Conservation (phyloP, 2,329 filamentous ascomycete species). For the Daldinia eschscholtzii region DNA sequence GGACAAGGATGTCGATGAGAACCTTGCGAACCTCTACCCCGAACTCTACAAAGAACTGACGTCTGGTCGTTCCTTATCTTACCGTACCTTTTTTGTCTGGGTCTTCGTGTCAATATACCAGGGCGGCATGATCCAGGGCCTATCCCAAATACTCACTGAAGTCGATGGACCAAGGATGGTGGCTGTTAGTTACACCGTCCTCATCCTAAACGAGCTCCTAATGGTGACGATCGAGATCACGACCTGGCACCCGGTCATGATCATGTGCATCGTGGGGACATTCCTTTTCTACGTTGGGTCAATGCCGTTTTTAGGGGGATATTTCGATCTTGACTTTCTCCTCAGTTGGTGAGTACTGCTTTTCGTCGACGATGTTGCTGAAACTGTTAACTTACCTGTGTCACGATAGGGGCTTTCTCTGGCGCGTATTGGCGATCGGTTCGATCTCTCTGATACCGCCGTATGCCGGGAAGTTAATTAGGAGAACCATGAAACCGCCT, state of each 20-base stretch:
- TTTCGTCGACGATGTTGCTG: background rate
- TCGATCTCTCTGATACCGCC: conserved; percentile 87
- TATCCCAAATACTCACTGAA: conserved; percentile 87
- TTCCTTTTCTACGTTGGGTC: conserved; percentile 83
- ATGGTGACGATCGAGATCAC: conserved; percentile 98
- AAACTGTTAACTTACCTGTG: conserved; percentile 42
- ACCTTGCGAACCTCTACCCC: conserved; percentile 92
- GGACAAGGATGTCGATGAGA: conserved; percentile 94
- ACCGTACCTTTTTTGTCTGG: conserved; percentile 97
- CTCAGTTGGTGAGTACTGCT: conserved; percentile 69
- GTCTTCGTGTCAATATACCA: conserved; percentile 95
- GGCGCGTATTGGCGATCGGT: conserved; percentile 85
- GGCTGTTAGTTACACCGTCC: conserved; percentile 88
- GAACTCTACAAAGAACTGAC: conserved; percentile 99
- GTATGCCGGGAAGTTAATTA: conserved; percentile 86
- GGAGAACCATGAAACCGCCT: conserved; percentile 87
- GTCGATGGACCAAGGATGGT: conserved; percentile 83
- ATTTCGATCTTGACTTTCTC: conserved; percentile 88
- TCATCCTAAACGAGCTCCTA: conserved; percentile 92
- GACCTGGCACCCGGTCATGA: conserved; percentile 97
- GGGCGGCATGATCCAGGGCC: conserved; percentile 93
- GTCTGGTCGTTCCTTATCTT: conserved; percentile 84
- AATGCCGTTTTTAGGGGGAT: conserved; percentile 87
- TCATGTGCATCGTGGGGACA: conserved; percentile 85
- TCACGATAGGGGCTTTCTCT: conserved; percentile 78